Percentiles rank a stretch among this genome's conserved stretches.
phyloP scores from a whole-genome alignment of 139 green algal species.

The Chara braunii region DNA sequence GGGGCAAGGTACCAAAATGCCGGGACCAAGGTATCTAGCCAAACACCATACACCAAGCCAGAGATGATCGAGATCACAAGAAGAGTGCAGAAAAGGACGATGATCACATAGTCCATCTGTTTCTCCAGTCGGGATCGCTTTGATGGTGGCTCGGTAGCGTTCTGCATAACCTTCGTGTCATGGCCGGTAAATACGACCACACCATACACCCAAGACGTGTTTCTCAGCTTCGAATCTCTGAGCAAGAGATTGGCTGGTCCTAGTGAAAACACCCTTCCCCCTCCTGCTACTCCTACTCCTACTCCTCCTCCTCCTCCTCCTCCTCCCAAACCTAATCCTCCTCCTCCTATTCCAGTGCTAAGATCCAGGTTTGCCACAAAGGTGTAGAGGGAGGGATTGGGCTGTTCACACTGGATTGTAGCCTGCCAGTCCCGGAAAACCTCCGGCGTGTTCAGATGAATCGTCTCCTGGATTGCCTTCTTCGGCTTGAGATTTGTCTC shows the following conservation, averaged over 20 bases:
- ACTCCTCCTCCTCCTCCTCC: too few species aligned
- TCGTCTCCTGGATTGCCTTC: constrained; percentile 35
- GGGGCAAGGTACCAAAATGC: constrained; percentile 27
- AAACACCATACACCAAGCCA: constrained; percentile 21
- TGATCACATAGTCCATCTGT: constrained; percentile 40
- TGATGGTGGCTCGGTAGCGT: constrained; percentile 56
- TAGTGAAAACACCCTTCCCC: too few species aligned
- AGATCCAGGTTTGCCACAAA: constrained; percentile 53
- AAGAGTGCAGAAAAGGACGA: constrained; percentile 44
- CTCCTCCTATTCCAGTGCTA: too few species aligned
- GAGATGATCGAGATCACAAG: constrained; percentile 37
- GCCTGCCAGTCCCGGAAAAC: not conserved
- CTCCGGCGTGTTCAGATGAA: constrained; percentile 6
- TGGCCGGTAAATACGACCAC: constrained; percentile 85
- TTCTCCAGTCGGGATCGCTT: constrained; percentile 52
- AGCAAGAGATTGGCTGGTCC: constrained; percentile 24
- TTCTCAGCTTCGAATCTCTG: constrained; percentile 60
- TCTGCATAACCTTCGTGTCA: constrained; percentile 72
- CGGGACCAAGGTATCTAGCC: not conserved
- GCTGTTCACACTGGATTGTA: constrained; percentile 47
- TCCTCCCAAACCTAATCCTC: too few species aligned
- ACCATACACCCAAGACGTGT: constrained; percentile 66
- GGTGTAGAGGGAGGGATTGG: constrained; percentile 80
- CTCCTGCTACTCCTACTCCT: too few species aligned
- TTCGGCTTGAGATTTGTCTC: constrained; percentile 95